Conservation (phyloP, 1,139 yeast species). For the Magnusiomyces paraingens region DNA sequence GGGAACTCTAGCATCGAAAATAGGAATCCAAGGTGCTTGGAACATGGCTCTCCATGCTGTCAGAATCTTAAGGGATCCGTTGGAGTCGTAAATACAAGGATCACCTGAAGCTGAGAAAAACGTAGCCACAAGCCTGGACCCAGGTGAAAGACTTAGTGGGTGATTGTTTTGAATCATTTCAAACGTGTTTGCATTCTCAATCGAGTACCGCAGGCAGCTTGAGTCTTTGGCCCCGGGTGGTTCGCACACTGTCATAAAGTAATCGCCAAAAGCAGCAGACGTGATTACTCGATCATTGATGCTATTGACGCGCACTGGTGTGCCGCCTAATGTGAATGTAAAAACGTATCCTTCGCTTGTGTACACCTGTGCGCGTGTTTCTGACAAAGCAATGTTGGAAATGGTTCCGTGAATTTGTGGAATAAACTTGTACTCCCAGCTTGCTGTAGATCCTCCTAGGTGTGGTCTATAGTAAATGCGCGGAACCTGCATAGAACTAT, state of each 20-base stretch:
- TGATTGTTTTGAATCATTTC: constrained; percentile 37
- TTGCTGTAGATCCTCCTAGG: constrained; percentile 29
- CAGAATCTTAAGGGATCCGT: constrained; percentile 62
- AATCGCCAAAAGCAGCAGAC: constrained; percentile 44
- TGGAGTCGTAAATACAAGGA: constrained; percentile 79
- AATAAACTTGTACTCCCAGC: constrained; percentile 38
- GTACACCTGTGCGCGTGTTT: constrained; percentile 44
- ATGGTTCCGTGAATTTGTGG: constrained; percentile 31
- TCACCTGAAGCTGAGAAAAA: constrained; percentile 81
- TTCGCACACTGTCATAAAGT: constrained; percentile 39
- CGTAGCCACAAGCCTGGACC: constrained; percentile 43
- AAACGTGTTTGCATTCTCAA: constrained; percentile 35
- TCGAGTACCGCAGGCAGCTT: constrained; percentile 30
- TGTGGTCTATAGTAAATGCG: constrained; percentile 31
- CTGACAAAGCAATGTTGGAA: constrained; percentile 47
- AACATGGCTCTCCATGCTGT: constrained; percentile 67
- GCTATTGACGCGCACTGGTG: constrained; percentile 46
- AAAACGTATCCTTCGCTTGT: constrained; percentile 54
- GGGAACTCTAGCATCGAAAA: constrained; percentile 53
- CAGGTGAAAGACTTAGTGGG: constrained; percentile 30
- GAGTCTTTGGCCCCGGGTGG: constrained; percentile 18
- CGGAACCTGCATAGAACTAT: constrained; percentile 9
- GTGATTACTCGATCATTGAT: constrained; percentile 48
- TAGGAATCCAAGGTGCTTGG: constrained; percentile 84
- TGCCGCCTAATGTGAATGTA: constrained; percentile 49